These are phyloP conservation scores for Leccinum sublutescens DNA, from an alignment of 768 basidiomycete genomes.

Conservation along the genomic window DNA sequence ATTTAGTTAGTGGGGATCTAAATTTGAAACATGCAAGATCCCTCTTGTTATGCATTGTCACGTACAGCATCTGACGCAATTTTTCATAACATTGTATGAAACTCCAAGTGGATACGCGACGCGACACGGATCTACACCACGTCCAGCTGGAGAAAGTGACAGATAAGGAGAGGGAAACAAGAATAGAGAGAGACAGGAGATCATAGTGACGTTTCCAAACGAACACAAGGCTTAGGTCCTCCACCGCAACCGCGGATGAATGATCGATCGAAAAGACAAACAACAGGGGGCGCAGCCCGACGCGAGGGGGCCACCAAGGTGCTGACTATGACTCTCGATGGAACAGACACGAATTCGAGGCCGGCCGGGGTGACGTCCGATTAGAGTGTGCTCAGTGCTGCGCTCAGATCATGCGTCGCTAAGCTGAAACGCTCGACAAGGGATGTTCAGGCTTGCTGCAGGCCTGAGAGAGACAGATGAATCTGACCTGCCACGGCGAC, in stretches of 20 bases:
- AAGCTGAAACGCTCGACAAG: background rate
- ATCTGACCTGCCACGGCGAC: background rate
- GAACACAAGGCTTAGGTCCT: background rate
- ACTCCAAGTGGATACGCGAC: background rate
- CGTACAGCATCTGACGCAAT: background rate
- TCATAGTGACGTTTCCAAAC: background rate
- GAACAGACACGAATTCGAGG: background rate
- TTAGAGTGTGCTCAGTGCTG: background rate
- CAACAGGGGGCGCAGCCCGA: background rate
- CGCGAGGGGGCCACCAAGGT: background rate
- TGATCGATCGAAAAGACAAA: background rate
- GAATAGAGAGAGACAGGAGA: background rate
- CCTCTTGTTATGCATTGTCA: background rate
- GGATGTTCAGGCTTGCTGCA: background rate
- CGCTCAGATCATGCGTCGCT: background rate
- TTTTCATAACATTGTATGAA: background rate
- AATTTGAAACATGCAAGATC: background rate
- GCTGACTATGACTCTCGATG: background rate
- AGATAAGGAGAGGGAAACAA: background rate
- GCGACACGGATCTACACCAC: background rate
- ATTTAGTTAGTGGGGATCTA: background rate
- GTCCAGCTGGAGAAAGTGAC: background rate
- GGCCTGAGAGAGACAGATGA: background rate
- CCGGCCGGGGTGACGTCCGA: background rate
- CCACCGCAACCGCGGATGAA: background rate